A percentile compares a stretch with the other conserved stretches of the same genome.
These are phyloP conservation scores for Xylariaceae sp. DNA, from an alignment of 2,329 filamentous ascomycete species.

Conservation along the genomic window DNA sequence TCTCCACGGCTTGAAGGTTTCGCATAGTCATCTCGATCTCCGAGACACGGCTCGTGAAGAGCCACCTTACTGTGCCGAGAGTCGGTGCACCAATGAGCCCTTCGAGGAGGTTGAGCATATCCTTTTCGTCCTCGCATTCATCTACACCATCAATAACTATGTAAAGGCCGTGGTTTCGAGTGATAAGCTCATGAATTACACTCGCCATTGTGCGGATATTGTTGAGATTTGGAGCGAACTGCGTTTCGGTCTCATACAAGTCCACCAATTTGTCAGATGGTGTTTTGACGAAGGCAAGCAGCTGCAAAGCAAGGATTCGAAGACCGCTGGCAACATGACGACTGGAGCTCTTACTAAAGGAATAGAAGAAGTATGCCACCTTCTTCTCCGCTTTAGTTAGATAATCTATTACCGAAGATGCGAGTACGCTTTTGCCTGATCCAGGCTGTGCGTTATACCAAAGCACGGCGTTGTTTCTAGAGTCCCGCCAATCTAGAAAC, in stretches of 20 bases:
- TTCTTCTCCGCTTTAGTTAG: constrained; percentile 3
- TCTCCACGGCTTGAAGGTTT: constrained; percentile 17
- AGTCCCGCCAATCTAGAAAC: constrained; percentile 19
- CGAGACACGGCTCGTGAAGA: constrained; percentile 18
- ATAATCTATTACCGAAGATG: constrained; percentile 18
- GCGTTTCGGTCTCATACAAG: constrained; percentile 16
- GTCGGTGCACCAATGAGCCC: constrained; percentile 9
- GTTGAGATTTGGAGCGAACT: constrained; percentile 13
- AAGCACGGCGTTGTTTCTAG: constrained; percentile 18
- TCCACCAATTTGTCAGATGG: constrained; percentile 17
- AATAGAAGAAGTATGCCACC: constrained; percentile 26
- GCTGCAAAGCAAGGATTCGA: constrained; percentile 17
- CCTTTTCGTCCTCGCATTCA: constrained; percentile 20
- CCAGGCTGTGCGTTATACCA: constrained; percentile 26
- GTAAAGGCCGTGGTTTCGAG: constrained; percentile 11
- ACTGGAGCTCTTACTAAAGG: constrained; percentile 9
- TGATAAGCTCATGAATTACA: constrained; percentile 23
- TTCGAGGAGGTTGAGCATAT: constrained; percentile 5
- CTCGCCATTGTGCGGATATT: constrained; percentile 3
- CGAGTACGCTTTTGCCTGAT: constrained; percentile 26
- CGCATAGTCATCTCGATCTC: constrained; percentile 16
- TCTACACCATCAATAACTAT: constrained; percentile 23
- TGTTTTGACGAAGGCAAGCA: constrained; percentile 12
- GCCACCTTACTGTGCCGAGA: constrained; percentile 16
- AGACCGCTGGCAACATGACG: constrained; percentile 15